A percentile compares a stretch with the other conserved stretches of the same genome.
Evolutionary conservation across 2,329 filamentous ascomycete species (phyloP).

Genomic region (Cladophialophora carrionii): DNA sequence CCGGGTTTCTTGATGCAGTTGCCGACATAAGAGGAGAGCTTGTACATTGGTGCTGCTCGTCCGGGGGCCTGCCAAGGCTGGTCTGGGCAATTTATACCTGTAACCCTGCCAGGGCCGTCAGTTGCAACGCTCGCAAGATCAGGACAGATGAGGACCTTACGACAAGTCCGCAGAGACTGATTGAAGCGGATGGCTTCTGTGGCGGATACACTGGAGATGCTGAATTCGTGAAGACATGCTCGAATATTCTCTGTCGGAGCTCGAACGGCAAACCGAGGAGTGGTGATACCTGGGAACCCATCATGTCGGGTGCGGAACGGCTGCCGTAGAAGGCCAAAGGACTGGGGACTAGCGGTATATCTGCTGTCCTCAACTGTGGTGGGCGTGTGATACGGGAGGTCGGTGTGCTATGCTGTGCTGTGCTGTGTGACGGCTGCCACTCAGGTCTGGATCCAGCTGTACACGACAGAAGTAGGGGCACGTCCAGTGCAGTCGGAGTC

Average conservation of each 20-base stretch:
- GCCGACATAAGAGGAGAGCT: conserved; percentile 14
- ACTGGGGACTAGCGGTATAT: not conserved
- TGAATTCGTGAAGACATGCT: conserved; percentile 9
- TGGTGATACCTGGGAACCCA: not conserved
- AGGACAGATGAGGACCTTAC: not conserved
- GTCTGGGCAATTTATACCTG: conserved; percentile 1
- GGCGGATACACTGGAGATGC: conserved; percentile 4
- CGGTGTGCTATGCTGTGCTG: too few species aligned
- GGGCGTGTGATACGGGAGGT: not conserved
- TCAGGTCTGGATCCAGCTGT: not conserved
- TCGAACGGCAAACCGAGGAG: conserved; percentile 21
- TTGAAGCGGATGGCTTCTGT: not conserved
- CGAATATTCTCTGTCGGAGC: conserved; percentile 17
- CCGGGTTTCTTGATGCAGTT: conserved; percentile 18
- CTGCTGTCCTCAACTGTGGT: not conserved
- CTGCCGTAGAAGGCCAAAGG: not conserved
- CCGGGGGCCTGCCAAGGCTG: not conserved
- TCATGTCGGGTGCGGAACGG: not conserved
- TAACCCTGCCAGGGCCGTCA: conserved; percentile 1
- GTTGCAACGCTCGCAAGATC: not conserved
- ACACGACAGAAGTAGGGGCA: not conserved
- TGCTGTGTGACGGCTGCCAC: not conserved
- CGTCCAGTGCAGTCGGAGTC: not conserved
- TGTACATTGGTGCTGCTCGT: conserved; percentile 8
- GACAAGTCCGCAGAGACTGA: conserved; percentile 2